phyloP scores from a whole-genome alignment of 352 stramenopile genomes.

The Pythium periplocum region DNA sequence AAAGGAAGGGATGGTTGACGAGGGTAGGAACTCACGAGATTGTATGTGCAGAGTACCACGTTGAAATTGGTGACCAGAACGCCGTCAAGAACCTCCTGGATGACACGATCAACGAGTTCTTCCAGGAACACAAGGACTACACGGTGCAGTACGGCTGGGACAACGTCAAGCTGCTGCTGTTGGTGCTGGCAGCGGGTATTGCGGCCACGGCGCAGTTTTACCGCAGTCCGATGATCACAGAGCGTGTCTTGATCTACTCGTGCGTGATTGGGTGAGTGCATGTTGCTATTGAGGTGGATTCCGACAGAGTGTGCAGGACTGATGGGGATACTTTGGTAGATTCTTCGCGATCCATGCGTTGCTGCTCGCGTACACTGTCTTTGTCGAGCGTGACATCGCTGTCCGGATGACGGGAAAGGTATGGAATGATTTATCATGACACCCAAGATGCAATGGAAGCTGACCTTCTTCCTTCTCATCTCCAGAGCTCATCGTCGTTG shows the following conservation, averaged over 20 bases:
- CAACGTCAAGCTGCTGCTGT: conserved; percentile 79
- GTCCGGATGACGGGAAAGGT: conserved; percentile 68
- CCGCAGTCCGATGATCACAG: conserved; percentile 49
- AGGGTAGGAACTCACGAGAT: too few species aligned
- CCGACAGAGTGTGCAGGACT: too few species aligned
- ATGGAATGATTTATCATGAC: background rate
- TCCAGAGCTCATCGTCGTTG: conserved; percentile 9
- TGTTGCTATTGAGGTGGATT: background rate
- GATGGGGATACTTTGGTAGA: conserved; percentile 18
- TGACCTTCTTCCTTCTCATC: too few species aligned
- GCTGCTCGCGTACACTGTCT: conserved; percentile 57
- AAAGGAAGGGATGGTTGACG: too few species aligned
- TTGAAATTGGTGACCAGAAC: conserved; percentile 82
- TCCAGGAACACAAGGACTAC: conserved; percentile 50
- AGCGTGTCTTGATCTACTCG: conserved; percentile 62
- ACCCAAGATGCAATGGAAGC: too few species aligned
- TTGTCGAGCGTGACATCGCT: conserved; percentile 79
- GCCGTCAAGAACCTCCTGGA: conserved; percentile 85
- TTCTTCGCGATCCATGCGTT: conserved; percentile 82
- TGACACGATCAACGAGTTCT: conserved; percentile 72
- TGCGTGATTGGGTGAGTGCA: conserved; percentile 53
- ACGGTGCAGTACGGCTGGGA: conserved; percentile 73
- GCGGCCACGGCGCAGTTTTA: conserved; percentile 69
- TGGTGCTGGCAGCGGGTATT: conserved; percentile 59
- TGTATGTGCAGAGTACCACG: conserved; percentile 32